Evolutionary conservation across 768 basidiomycete genomes (phyloP).

Genomic region (Termitomyces sp.): DNA sequence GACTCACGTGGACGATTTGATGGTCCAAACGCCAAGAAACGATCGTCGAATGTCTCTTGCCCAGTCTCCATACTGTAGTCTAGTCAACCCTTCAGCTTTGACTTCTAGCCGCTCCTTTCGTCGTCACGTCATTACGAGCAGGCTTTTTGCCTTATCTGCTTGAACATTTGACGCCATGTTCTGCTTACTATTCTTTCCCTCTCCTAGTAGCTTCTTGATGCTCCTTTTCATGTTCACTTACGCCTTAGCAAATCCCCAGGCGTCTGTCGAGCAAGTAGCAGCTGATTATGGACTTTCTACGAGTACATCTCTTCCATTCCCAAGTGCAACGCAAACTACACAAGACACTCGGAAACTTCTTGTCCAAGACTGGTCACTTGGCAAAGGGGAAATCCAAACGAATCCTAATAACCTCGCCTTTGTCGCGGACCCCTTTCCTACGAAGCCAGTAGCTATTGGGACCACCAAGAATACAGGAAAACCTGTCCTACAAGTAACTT

Average conservation of each 20-base stretch:
- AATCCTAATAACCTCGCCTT: conserved; percentile 54
- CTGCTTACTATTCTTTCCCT: conserved; percentile 12
- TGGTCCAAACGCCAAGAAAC: not conserved
- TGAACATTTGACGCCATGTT: not conserved
- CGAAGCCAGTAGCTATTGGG: conserved; percentile 29
- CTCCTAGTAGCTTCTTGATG: conserved; percentile 7
- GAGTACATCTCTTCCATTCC: conserved; percentile 63
- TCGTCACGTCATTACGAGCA: not conserved
- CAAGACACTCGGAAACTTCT: conserved; percentile 46
- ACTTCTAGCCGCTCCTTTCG: not conserved
- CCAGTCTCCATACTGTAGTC: not conserved
- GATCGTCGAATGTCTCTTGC: not conserved
- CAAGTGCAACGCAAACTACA: conserved; percentile 51
- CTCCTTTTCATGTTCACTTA: conserved; percentile 8
- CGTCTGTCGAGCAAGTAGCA: conserved; percentile 35
- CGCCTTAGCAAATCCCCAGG: conserved; percentile 21
- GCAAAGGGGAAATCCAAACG: conserved; percentile 56
- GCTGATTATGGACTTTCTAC: conserved; percentile 49
- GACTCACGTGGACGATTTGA: not conserved
- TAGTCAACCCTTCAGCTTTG: not conserved
- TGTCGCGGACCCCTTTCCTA: conserved; percentile 63
- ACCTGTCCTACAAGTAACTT: conserved; percentile 57
- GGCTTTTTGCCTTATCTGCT: not conserved
- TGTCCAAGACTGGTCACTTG: conserved; percentile 54
- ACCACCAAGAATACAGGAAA: conserved; percentile 23